Base-by-base conservation (phyloP, 78 protist genomes). In the Dictyostelium discoideum region DNA sequence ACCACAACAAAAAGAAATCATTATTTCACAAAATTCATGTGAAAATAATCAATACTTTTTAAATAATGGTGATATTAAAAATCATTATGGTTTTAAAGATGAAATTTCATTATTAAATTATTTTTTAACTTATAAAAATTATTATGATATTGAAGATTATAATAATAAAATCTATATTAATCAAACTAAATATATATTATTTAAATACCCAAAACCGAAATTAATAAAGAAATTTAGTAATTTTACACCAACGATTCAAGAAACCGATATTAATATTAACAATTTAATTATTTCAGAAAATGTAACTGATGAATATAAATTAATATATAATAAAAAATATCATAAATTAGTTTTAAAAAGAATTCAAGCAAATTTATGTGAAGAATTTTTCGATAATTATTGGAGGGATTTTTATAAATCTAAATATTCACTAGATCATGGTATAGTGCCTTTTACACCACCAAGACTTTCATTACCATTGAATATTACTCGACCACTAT, bases 401-500 rank as follows among this genome's bases (percentile, higher is more conserved):
- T 60, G 69, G 69, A 20, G 69, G 20, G 69, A 60, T 20, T 60
- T 6, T 60, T 20, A 60, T 60, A 60, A 20, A 20, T 60, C 69
- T 3, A 60, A 60, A 60, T 60, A 60, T 60, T 60, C 69, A 20
- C 5, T 60, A 5, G 69, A 60, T 60, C 69, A 60, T 60, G 69
- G 69, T 20, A 60, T 60, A 20, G 26, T 60, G 0, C 69, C 69
- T 5, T 60, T 60, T 60, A 24, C 18, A 60, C 69, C 69, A 60
- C 69, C 69, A 60, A 60, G 5, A 5, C n/a, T 60, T 60, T 1
- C 18, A 60, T 60, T 60, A 60, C 69, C 69, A 60, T 60, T 60
- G 20, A 60, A 60, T 60, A 60, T 60, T 85, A 74, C 81, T 1
- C 39, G 24, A 85, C 89, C 89, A 67, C 50, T 85, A 48, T 67